Conservation (phyloP, 176 grass and related monocot genomes). For the Oryza rufipogon region DNA sequence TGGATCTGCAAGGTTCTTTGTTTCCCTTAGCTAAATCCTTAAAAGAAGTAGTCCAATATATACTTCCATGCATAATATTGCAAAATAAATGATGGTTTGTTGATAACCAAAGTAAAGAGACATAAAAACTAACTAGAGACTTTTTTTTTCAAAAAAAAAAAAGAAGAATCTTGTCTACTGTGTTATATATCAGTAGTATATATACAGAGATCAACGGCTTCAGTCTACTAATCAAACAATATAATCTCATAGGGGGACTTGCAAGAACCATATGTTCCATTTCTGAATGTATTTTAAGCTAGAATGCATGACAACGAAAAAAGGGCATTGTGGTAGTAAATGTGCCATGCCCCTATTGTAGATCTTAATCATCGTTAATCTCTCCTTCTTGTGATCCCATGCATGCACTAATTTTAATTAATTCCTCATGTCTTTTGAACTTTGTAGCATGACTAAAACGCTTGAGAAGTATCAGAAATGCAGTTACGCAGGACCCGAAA, state of each 20-base stretch:
- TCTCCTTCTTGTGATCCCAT: neutral
- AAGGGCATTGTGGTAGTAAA: neutral
- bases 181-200: neutral
- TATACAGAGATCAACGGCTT: neutral
- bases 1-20: neutral
- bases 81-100: neutral
- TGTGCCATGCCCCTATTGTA: neutral
- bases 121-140: neutral
- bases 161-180: neutral
- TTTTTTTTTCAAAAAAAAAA: neutral
- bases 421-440: neutral
- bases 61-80: neutral
- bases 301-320: neutral
- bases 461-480: constrained; percentile 74
- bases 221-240: neutral
- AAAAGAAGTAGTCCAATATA: neutral
- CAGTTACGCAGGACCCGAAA: constrained; percentile 60
- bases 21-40: neutral
- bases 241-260: neutral
- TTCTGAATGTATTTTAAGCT: neutral
- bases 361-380: neutral
- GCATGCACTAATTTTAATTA: neutral
- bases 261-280: neutral
- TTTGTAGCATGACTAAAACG: constrained; percentile 63
- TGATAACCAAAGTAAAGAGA: neutral